Evolutionary conservation across 495 filamentous ascomycete genomes (phyloP).

Genomic region (Monascus purpureus): DNA sequence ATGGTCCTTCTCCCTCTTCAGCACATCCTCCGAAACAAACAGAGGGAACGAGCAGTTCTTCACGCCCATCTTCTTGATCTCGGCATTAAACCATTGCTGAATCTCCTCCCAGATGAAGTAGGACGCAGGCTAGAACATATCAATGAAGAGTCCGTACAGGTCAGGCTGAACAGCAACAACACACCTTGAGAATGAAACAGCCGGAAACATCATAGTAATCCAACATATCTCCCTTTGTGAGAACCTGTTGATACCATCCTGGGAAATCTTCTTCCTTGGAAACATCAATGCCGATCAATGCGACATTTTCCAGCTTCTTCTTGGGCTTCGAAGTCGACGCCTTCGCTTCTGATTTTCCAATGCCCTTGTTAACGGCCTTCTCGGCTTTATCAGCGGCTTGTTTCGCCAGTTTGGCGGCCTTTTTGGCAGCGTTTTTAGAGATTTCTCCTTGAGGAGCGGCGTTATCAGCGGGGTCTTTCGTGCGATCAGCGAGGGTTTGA

Average conservation of each 20-base stretch:
- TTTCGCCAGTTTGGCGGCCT: constrained; percentile 53
- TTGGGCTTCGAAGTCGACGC: constrained; percentile 20
- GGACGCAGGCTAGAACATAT: constrained; percentile 41
- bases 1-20: constrained; percentile 92
- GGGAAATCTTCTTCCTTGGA: constrained; percentile 78
- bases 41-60: constrained; percentile 93
- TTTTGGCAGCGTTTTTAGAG: constrained; percentile 61
- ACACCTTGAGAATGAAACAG: constrained; percentile 81
- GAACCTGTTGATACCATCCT: constrained; percentile 89
- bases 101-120: constrained; percentile 92
- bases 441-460: constrained; percentile 27
- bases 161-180: constrained; percentile 1
- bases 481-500: constrained; percentile 28
- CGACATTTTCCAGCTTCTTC: constrained; percentile 45
- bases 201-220: constrained; percentile 90
- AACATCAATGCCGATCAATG: constrained; percentile 74
- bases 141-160: constrained; percentile 3
- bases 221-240: constrained; percentile 89
- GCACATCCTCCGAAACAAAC: constrained; percentile 79
- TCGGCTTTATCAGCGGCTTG: constrained; percentile 52
- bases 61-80: constrained; percentile 80
- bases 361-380: constrained; percentile 44
- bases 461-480: constrained; percentile 27
- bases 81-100: constrained; percentile 71
- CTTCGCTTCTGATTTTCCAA: constrained; percentile 31